Evolutionary conservation across 495 filamentous ascomycete species (phyloP).

Genomic region (Xanthoparmelia taractica): DNA sequence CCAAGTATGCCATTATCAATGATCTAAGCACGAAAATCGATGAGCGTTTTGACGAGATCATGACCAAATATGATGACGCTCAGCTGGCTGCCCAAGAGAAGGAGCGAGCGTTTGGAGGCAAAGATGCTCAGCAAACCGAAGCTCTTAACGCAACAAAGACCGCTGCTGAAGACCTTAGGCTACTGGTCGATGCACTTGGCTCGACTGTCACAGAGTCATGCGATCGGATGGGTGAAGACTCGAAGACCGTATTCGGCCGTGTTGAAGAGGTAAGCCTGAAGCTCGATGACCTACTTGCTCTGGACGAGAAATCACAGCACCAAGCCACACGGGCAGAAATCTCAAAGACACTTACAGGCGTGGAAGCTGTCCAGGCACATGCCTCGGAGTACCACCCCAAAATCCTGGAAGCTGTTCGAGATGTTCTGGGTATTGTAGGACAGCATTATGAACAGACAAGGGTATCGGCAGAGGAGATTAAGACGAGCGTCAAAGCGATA

Average conservation of each 20-base stretch:
- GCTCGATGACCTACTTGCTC: slow-evolving; percentile 61
- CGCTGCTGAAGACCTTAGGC: slow-evolving; percentile 75
- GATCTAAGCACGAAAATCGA: slow-evolving; percentile 63
- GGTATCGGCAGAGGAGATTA: slow-evolving; percentile 44
- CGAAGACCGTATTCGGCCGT: slow-evolving; percentile 70
- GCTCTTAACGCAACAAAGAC: slow-evolving; percentile 63
- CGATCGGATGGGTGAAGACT: slow-evolving; percentile 76
- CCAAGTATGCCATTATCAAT: slow-evolving; percentile 46
- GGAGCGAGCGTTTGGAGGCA: slow-evolving; percentile 57
- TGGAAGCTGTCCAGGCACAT: slow-evolving; percentile 68
- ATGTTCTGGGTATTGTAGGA: slow-evolving; percentile 70
- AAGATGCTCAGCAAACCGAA: slow-evolving; percentile 58
- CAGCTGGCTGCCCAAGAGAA: slow-evolving; percentile 62
- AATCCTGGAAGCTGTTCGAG: slow-evolving; percentile 70
- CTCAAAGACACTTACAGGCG: slow-evolving; percentile 57
- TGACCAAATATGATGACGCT: slow-evolving; percentile 76
- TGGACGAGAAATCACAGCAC: slow-evolving; percentile 65
- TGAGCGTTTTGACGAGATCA: slow-evolving; percentile 65
- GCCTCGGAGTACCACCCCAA: slow-evolving; percentile 76
- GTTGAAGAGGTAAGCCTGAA: slow-evolving; percentile 70
- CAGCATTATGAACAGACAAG: slow-evolving; percentile 69
- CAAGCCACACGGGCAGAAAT: slow-evolving; percentile 69
- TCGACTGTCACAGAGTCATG: slow-evolving; percentile 72
- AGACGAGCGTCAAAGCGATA: slow-evolving; percentile 44
- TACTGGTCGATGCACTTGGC: slow-evolving; percentile 76